Base-by-base conservation (phyloP, 495 filamentous ascomycete genomes). In the Xylaria sp. region DNA sequence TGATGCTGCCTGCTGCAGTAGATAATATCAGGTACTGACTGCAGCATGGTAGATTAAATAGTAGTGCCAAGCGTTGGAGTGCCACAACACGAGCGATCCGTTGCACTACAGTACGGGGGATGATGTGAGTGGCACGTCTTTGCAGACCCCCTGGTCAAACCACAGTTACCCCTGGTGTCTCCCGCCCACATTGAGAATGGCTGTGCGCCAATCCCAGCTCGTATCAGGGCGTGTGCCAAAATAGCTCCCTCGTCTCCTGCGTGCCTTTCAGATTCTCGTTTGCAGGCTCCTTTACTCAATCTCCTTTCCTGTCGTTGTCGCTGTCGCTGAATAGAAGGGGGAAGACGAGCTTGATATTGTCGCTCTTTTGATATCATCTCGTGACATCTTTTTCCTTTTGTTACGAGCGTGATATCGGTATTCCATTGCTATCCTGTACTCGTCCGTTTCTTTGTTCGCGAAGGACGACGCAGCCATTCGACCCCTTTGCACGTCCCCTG, bases 401-500 rank as follows among this genome's bases (percentile, higher is more conserved):
- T 35, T 24, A 24, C 50, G 48, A 41, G 24, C 50, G 7, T 41
- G 2, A 44, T 52, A 26, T 31, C 52, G n/a, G n/a, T 12, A 17
- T 68, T 62, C 35, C 61, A 17, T 59, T 35, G 6, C 35, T 41
- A n/a, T 62, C 19, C 31, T 31, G 58, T 31, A 46, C 72, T 69
- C 41, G 69, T 72, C 77, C 75, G 68, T 73, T 79, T 73, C 61
- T 41, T 43, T 58, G 58, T 44, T 44, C 15, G 35, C 59, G 14
- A 55, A 70, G 59, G 68, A 58, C 61, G 61, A 68, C 66, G 71
- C 71, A 75, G 73, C 75, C 73, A 75, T 68, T 37, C 37, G 31
- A 67, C 65, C 68, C 67, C 64, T 69, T 70, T 50, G 57, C 55
- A 58, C 58, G 43, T 55, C 70, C 76, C 74, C 74, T 76, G 76